Base-by-base conservation (phyloP, 495 filamentous ascomycete species). In the Aspergillus carlsbadensis region DNA sequence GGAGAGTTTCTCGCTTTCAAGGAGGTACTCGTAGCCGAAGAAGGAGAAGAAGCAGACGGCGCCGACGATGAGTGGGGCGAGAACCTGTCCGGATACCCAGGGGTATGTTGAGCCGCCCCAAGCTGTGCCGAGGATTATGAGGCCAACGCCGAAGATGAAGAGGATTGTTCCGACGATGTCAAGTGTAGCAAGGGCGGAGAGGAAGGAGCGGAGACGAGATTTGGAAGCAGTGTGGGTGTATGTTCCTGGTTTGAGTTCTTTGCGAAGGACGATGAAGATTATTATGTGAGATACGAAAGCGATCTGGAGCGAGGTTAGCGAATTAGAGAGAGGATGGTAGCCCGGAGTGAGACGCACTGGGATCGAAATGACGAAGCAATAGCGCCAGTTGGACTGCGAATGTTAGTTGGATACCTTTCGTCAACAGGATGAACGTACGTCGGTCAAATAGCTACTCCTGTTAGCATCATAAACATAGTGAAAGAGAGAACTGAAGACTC, bases 351-450 rank as follows among this genome's bases (percentile, higher is more conserved):
- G 67, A 63, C 66, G 70, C 40, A 85, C 72, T 7, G 79, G 78
- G 5, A 85, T 67, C 20, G 80, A 77, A 33, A 87, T 76, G 8
- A 74, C 79, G 60, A 87, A 87, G 59, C 80, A 83, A 71, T 81
- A 85, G 22, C 83, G 64, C 81, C 83, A 85, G 31, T 68, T 79
- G 1, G 66, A 68, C 45, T 72, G 34, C 24, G n/a, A 20, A 1
- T 3, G 44, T 62, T 43, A 10, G 74, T 70, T 15, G 77, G 60
- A 24, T 37, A 64, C 60, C 1, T 65, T 65, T 0, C 3, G 14
- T 15, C 2, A 2, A 54, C 5, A 36, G 10, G 36, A 18, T 8
- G 14, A 22, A 39, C 65, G 45, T 54, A 67, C 65, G 54, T 64
- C 57, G 10, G 65, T 62, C 40, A 67, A 47, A 56, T 67, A 67